Base-by-base conservation (phyloP, 2,329 filamentous ascomycete species). In the Aureobasidium zeae region DNA sequence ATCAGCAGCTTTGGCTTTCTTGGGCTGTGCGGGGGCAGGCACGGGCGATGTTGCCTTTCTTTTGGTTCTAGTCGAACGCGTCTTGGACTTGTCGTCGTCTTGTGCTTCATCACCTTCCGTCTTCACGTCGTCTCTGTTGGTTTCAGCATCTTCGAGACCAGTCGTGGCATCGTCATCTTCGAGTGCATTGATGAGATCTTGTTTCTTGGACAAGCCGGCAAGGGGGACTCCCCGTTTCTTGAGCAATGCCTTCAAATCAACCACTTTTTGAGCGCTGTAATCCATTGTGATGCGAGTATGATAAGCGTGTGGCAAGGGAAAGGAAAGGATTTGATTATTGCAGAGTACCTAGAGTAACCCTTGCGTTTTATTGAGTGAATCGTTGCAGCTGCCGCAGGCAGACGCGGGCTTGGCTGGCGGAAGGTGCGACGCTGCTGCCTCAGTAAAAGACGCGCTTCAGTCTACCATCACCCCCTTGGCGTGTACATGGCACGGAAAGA, bases 191-290 rank as follows among this genome's bases (percentile, higher is more conserved):
- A 67, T 55, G 25, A 66, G 61, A 46, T 66, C 61, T 37, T 60
- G 59, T 51, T 67, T 67, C 31, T 61, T 53, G 21, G 62, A 61
- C 16, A 65, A 51, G n/a, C 64, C 62, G 0, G 63, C 65, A 20
- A 57, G 58, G 1, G 64, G 55, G 44, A 67, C 64, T 11, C 55
- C 53, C 20, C 63, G 57, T 17, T 65, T 59, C 43, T 65, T 66
- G 38, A 66, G 54, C 20, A 64, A 39, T 49, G 57, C 52, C 39
- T 60, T 59, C 28, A 67, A 52, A 44, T 64, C 57, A 48, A 59
- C 59, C 46, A 67, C 64, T 5, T 63, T 67, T 22, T 60, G 56
- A 46, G 63, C 66, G 52, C 52, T 59, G 56, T 67, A 67, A 44
- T 66, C 63, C 11, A 37, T 38, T 37, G 39, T 46, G 3, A 10